Evolutionary conservation across 139 green algal genomes (phyloP), one percentile per base, ranked within the genome.

Genomic region (Ettlia oleoabundans): DNA sequence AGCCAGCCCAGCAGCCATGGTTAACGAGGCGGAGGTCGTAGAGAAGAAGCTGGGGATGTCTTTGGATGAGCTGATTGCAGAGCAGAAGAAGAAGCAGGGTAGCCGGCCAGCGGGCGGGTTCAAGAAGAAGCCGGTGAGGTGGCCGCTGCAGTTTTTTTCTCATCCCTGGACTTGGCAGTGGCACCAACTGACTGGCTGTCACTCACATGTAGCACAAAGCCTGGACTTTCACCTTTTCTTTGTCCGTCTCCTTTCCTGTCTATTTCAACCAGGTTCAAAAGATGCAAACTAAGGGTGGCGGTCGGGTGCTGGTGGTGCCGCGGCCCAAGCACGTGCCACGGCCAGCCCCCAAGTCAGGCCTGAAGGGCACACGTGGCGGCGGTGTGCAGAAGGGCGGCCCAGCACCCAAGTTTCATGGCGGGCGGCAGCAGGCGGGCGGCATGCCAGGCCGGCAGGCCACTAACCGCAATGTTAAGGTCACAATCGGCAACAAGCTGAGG

Each of bases 11-110:
- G 15, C 55, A 65, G 21, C n/a, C 15, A 65, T 65, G 55, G 21
- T 9, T 9, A 22, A n/a, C 21, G 55, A 65, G 55, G 18, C 15
- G 18, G 18, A 65, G 55, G 55, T 65, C 30, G 47, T 82, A 5
- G 81, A 85, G 63, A 82, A 41, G 71, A 64, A 81, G 37, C 67
- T 89, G 53, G 84, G 76, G 24, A 87, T 84, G 82, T 30, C 37
- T 28, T 67, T 88, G 51, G 86, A 89, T 38, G 84, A 89, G n/a
- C 64, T 89, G 13, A 89, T 89, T 24, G 78, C 78, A 33, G 47
- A 68, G 30, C 82, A 86, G 71, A 62, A 81, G 42, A 67, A 67
- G 42, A 81, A 73, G 62, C 47, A 81, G 47, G 43, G 40, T 10
- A 65, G 18, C 15, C 15, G 21, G 15, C 55, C 55, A n/a, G 55